These are phyloP conservation scores for Cryphonectria radicalis DNA, from an alignment of 2,329 filamentous ascomycete species.

Conservation along the genomic window DNA sequence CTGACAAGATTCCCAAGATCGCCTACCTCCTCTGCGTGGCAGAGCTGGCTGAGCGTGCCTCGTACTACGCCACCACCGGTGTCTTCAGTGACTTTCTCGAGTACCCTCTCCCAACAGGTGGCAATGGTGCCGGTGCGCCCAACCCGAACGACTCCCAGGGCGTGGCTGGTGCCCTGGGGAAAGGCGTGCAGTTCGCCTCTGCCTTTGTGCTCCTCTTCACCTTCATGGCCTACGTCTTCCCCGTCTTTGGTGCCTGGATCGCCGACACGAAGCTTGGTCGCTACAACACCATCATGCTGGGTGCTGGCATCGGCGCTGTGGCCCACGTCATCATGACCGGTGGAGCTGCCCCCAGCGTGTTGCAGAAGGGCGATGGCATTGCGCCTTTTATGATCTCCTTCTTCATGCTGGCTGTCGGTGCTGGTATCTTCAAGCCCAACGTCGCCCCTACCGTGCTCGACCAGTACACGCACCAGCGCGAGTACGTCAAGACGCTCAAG, in stretches of 20 bases:
- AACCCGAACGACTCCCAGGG: conserved; percentile 39
- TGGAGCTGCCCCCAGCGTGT: conserved; percentile 63
- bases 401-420: conserved; percentile 69
- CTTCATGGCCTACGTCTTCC: conserved; percentile 54
- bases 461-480: conserved; percentile 46
- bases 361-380: conserved; percentile 55
- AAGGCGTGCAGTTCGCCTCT: conserved; percentile 52
- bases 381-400: conserved; percentile 65
- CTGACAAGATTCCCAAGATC: conserved; percentile 47
- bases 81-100: conserved; percentile 62
- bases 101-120: conserved; percentile 52
- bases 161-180: conserved; percentile 55
- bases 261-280: conserved; percentile 70
- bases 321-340: conserved; percentile 69
- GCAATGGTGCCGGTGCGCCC: conserved; percentile 41
- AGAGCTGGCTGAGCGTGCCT: conserved; percentile 56
- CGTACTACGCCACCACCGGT: conserved; percentile 55
- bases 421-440: conserved; percentile 73
- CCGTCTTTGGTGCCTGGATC: conserved; percentile 56
- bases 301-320: conserved; percentile 60
- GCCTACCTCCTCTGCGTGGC: conserved; percentile 54
- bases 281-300: conserved; percentile 65
- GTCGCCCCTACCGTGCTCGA: conserved; percentile 49
- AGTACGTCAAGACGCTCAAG: conserved; percentile 47
- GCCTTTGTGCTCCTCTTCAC: conserved; percentile 50